Percentiles rank a stretch among this genome's conserved stretches.
Evolutionary conservation across 805 yeast genomes (phyloP).

Genomic region (Metschnikowia henanensis): DNA sequence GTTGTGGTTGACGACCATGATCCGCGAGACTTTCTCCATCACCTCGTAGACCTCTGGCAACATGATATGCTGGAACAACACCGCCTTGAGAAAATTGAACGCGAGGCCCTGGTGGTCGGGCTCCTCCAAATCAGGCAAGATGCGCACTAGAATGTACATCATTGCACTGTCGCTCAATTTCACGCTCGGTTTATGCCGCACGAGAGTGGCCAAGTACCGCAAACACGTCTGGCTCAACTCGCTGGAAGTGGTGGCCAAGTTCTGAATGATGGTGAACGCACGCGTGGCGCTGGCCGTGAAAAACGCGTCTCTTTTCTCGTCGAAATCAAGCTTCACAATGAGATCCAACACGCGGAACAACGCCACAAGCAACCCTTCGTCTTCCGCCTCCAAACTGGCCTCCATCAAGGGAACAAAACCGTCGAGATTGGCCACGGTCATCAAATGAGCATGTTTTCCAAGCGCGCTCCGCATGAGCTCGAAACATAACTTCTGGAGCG

Average conservation of each 20-base stretch:
- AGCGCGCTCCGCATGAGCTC: constrained; percentile 76
- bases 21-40: constrained; percentile 75
- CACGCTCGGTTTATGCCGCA: constrained; percentile 68
- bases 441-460: constrained; percentile 57
- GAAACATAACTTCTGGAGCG: constrained; percentile 73
- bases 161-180: constrained; percentile 68
- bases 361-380: constrained; percentile 75
- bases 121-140: constrained; percentile 87
- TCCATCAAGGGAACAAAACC: constrained; percentile 78
- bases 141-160: constrained; percentile 66
- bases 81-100: constrained; percentile 75
- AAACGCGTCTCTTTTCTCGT: constrained; percentile 47
- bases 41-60: constrained; percentile 89
- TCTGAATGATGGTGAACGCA: constrained; percentile 63
- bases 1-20: constrained; percentile 89
- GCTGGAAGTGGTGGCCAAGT: constrained; percentile 73
- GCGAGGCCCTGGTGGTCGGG: constrained; percentile 89
- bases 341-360: constrained; percentile 62
- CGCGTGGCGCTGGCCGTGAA: constrained; percentile 63
- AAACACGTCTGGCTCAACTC: constrained; percentile 81
- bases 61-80: constrained; percentile 70
- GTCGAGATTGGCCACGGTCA: constrained; percentile 57
- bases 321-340: constrained; percentile 61
- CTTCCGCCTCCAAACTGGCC: constrained; percentile 57
- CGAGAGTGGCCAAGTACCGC: constrained; percentile 67